These are phyloP conservation scores for Huntiella omanensis DNA, from an alignment of 2,329 filamentous ascomycete species.

Conservation along the genomic window DNA sequence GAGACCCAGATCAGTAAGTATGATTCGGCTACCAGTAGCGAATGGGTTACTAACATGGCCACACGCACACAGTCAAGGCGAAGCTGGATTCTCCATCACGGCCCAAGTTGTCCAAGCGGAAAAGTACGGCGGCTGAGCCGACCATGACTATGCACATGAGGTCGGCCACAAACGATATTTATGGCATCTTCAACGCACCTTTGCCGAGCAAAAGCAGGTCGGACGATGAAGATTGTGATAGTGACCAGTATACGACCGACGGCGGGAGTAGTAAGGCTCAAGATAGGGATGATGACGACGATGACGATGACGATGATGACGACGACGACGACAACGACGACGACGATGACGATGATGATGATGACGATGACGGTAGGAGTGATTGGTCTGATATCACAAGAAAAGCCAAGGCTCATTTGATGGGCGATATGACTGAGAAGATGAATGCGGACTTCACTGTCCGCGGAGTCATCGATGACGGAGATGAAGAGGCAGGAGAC, in stretches of 20 bases:
- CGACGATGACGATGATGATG: constrained; percentile 24
- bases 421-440: constrained; percentile 23
- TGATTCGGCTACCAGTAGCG: neutral
- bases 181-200: constrained; percentile 89
- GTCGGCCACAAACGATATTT: constrained; percentile 92
- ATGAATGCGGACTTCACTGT: constrained; percentile 29
- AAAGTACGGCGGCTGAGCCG: constrained; percentile 40
- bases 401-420: constrained; percentile 30
- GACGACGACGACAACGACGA: constrained; percentile 65
- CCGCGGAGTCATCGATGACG: constrained; percentile 16
- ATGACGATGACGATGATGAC: constrained; percentile 62
- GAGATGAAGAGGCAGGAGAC: constrained; percentile 19
- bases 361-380: constrained; percentile 40
- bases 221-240: constrained; percentile 5
- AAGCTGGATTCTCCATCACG: constrained; percentile 79
- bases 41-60: neutral
- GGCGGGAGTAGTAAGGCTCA: constrained; percentile 20
- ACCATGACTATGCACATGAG: constrained; percentile 96
- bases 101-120: constrained; percentile 68
- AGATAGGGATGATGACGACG: constrained; percentile 26
- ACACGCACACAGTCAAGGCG: constrained; percentile 50
- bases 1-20: constrained; percentile 79
- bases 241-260: constrained; percentile 17
- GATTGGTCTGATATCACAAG: constrained; percentile 76
- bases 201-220: constrained; percentile 22